phyloP scores from a whole-genome alignment of 139 green algal genomes.

The Chlamydomonas eustigma region DNA sequence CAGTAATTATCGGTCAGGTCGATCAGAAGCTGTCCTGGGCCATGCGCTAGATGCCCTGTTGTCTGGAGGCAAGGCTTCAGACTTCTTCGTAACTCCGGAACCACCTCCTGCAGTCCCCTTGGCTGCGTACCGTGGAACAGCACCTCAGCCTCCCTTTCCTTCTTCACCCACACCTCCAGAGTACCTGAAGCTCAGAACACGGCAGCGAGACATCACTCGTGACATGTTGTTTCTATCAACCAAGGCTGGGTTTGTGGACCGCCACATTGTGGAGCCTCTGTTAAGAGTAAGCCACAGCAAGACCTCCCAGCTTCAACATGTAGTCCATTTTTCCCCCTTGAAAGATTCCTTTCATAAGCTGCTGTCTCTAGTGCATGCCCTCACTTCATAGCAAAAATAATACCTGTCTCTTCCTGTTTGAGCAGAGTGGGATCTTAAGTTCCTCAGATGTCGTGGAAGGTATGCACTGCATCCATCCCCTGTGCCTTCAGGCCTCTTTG shows the following conservation, averaged over 20 bases:
- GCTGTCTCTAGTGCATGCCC: no score
- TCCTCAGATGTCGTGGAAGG: conserved; percentile 30
- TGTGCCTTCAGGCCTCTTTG: conserved; percentile 53
- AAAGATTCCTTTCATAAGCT: no score
- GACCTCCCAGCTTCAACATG: no score
- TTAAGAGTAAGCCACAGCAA: not conserved
- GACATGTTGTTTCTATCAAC: conserved; percentile 67
- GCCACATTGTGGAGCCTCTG: conserved; percentile 9
- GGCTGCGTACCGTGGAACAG: not conserved
- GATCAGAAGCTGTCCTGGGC: conserved; percentile 43
- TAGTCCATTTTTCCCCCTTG: no score
- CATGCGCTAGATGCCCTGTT: conserved; percentile 46
- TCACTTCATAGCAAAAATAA: no score
- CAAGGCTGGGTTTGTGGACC: conserved; percentile 58
- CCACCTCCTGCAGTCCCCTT: not conserved
- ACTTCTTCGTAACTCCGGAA: not conserved
- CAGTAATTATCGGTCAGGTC: conserved; percentile 61
- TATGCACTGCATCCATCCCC: conserved; percentile 48
- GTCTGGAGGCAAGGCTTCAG: not conserved
- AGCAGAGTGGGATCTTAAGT: no score
- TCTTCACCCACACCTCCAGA: not conserved
- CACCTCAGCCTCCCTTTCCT: not conserved
- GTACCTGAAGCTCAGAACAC: not conserved
- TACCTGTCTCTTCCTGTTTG: no score
- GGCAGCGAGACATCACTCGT: conserved; percentile 26